A percentile compares a stretch with the other conserved stretches of the same genome.
phyloP scores from a whole-genome alignment of 2,329 filamentous ascomycete genomes.

The Epichloe sp. region DNA sequence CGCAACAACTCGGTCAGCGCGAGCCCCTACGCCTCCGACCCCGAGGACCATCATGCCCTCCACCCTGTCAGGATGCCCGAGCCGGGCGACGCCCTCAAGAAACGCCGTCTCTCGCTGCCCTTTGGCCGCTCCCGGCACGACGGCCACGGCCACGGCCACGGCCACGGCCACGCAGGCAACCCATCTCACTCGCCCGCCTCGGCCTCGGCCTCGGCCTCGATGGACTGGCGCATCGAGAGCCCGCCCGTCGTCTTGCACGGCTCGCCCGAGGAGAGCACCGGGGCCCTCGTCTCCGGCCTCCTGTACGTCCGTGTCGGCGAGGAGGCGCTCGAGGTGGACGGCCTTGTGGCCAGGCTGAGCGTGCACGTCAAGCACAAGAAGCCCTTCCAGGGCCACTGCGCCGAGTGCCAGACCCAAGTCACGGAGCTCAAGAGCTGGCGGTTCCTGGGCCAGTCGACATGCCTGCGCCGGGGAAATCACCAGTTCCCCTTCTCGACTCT shows the following conservation, averaged over 20 bases:
- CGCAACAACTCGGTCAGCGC: slow-evolving; percentile 16
- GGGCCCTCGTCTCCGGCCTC: slow-evolving; percentile 75
- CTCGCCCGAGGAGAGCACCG: slow-evolving; percentile 58
- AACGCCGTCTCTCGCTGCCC: slow-evolving; percentile 28
- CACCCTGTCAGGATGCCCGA: slow-evolving; percentile 25
- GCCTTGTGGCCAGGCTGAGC: slow-evolving; percentile 59
- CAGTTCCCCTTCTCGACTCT: slow-evolving; percentile 82
- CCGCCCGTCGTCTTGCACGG: slow-evolving; percentile 80
- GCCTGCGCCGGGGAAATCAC: slow-evolving; percentile 46
- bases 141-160: slow-evolving; percentile 9
- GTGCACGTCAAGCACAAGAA: slow-evolving; percentile 65
- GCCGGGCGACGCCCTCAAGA: slow-evolving; percentile 23
- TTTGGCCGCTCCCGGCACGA: slow-evolving; percentile 17
- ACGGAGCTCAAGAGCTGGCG: slow-evolving; percentile 70
- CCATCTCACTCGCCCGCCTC: slow-evolving; percentile 17
- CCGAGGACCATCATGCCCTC: slow-evolving; percentile 16
- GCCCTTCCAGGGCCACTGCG: slow-evolving; percentile 67
- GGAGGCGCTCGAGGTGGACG: slow-evolving; percentile 51
- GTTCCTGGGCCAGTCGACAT: slow-evolving; percentile 49
- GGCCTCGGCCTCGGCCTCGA: slow-evolving; percentile 17
- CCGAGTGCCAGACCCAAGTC: slow-evolving; percentile 57
- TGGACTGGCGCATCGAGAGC: slow-evolving; percentile 61
- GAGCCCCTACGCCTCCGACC: slow-evolving; percentile 23
- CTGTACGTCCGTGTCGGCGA: slow-evolving; percentile 62
- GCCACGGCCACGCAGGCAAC: slow-evolving; percentile 18